Conservation (phyloP, 305 asterid species). For the Rubia tinctorum region DNA sequence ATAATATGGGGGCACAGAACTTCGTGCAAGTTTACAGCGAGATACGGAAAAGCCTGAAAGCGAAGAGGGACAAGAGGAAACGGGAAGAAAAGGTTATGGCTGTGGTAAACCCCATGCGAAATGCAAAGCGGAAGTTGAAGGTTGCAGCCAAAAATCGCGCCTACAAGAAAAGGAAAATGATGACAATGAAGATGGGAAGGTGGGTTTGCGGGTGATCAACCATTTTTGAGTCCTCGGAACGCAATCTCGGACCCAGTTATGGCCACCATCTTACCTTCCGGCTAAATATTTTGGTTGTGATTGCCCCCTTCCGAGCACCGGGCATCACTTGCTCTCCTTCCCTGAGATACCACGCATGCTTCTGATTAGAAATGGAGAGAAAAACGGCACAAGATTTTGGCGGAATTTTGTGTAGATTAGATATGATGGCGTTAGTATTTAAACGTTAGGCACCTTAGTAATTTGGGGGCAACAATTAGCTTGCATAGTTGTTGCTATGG, state of each 20-base stretch:
- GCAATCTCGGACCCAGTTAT: background rate
- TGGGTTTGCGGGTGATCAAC: conserved; percentile 38
- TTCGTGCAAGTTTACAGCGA: conserved; percentile 62
- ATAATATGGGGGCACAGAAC: conserved; percentile 48
- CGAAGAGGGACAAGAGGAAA: conserved; percentile 85
- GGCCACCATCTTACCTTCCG: no score
- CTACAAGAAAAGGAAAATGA: conserved; percentile 81
- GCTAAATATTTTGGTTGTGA: background rate
- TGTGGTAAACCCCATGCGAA: conserved; percentile 75
- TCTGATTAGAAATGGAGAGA: background rate
- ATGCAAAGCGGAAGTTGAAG: conserved; percentile 89
- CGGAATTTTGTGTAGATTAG: background rate
- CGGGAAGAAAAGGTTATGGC: conserved; percentile 79
- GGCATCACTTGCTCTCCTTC: background rate
- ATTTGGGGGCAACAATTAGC: no score
- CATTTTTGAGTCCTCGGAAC: background rate
- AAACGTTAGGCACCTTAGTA: background rate
- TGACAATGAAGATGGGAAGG: conserved; percentile 73
- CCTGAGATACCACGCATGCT: background rate
- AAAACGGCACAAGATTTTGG: background rate
- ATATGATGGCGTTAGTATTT: background rate
- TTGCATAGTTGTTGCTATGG: no score
- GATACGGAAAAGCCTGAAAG: conserved; percentile 61
- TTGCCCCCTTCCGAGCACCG: background rate
- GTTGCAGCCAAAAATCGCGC: conserved; percentile 69